Evolutionary conservation across 2,329 filamentous ascomycete species (phyloP).

Genomic region (Lachnellula hyalina): DNA sequence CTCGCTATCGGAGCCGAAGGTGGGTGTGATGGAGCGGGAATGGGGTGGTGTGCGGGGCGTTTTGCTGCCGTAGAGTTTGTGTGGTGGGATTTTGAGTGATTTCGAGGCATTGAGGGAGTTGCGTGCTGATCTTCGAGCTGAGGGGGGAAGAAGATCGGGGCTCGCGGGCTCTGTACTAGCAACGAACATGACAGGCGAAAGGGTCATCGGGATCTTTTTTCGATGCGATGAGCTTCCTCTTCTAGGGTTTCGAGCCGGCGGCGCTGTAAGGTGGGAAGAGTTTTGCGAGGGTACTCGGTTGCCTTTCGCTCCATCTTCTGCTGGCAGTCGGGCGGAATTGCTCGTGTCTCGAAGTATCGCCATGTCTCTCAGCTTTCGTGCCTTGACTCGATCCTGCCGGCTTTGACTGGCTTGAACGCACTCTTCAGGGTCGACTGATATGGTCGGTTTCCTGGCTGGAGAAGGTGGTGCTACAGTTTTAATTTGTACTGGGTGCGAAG

Average conservation of each 20-base stretch:
- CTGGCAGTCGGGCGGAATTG: not conserved
- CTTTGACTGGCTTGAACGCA: constrained; percentile 2
- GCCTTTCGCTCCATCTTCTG: not conserved
- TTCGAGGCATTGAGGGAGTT: not conserved
- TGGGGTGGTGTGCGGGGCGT: not conserved
- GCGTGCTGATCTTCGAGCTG: not conserved
- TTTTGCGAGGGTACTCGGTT: not conserved
- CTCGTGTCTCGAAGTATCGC: constrained; percentile 9
- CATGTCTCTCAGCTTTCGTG: constrained; percentile 22
- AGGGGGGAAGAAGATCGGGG: not conserved
- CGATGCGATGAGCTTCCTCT: not conserved
- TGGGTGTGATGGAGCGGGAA: not conserved
- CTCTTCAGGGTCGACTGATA: not conserved
- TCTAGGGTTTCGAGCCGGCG: not conserved
- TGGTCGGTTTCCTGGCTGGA: not conserved
- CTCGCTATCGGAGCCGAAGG: not conserved
- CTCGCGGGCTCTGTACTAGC: constrained; percentile 1
- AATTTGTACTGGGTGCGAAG: not conserved
- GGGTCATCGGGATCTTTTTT: not conserved
- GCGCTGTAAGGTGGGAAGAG: not conserved
- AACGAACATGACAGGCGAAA: constrained; percentile 15
- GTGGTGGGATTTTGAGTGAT: not conserved
- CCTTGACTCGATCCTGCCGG: constrained; percentile 22
- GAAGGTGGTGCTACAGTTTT: not conserved
- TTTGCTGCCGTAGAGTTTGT: not conserved